A percentile compares a stretch with the other conserved stretches of the same genome.
Conservation (phyloP, 768 basidiomycete species). For the Daedaleopsis nitida region DNA sequence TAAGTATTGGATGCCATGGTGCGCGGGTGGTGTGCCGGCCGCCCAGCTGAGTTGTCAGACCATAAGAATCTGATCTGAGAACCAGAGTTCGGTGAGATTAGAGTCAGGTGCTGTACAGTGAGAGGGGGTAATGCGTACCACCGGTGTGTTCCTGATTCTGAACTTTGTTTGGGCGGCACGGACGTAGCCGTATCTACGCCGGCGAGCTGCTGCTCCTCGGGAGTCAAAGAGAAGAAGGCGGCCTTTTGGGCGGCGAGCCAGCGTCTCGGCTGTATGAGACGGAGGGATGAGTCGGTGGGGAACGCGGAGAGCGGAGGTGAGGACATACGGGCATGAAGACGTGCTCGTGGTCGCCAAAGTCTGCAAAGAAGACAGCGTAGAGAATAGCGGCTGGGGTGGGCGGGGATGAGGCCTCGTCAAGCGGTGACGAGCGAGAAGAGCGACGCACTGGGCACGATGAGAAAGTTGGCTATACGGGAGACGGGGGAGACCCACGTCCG, state of each 20-base stretch:
- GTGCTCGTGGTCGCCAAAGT: slow-evolving; percentile 73
- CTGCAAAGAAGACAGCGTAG: slow-evolving; percentile 63
- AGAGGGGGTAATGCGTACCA: not conserved
- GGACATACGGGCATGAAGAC: slow-evolving; percentile 65
- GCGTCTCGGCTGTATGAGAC: slow-evolving; percentile 49
- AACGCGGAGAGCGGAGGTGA: not conserved
- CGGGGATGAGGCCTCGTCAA: not conserved
- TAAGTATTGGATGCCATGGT: not conserved
- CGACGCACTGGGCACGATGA: slow-evolving; percentile 55
- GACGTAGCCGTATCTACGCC: slow-evolving; percentile 14
- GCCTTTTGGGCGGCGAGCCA: slow-evolving; percentile 55
- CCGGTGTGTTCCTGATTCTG: slow-evolving; percentile 3
- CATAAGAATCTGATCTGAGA: not conserved
- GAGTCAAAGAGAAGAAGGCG: slow-evolving; percentile 58
- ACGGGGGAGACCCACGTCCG: slow-evolving; percentile 33
- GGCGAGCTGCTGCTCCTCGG: slow-evolving; percentile 51
- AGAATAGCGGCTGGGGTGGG: slow-evolving; percentile 46
- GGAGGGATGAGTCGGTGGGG: slow-evolving; percentile 4
- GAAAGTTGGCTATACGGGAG: slow-evolving; percentile 52
- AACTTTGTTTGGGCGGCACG: not conserved
- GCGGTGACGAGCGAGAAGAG: not conserved
- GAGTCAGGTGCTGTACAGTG: not conserved
- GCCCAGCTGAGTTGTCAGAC: too few species aligned
- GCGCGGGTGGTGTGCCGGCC: too few species aligned
- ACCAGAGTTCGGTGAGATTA: not conserved